A percentile compares a stretch with the other conserved stretches of the same genome.
Conservation (phyloP, 139 green algal species). For the Ettlia oleoabundans region DNA sequence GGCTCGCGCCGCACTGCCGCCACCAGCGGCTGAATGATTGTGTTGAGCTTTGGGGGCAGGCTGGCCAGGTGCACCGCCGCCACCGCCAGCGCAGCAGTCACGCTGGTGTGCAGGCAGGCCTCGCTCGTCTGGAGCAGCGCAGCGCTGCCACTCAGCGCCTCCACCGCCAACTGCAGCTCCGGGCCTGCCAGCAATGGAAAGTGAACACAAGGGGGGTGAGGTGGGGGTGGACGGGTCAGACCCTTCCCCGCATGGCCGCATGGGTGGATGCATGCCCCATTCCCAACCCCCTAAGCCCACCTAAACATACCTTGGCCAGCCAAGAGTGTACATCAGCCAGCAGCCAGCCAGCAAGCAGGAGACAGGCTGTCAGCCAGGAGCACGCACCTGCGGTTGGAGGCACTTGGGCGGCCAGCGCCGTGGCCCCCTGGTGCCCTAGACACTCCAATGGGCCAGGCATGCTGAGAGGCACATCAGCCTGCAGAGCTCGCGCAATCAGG, state of each 20-base stretch:
- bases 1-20: slow-evolving; percentile 75
- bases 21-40: slow-evolving; percentile 94
- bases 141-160: slow-evolving; percentile 15
- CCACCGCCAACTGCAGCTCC: slow-evolving; percentile 15
- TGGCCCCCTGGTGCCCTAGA: slow-evolving; percentile 1
- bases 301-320: too few relatives aligned
- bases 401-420: slow-evolving; percentile 32
- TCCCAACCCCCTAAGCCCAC: too few relatives aligned
- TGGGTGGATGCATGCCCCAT: too few relatives aligned
- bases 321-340: too few relatives aligned
- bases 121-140: slow-evolving; percentile 46
- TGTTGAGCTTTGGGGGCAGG: slow-evolving; percentile 92
- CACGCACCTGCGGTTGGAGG: not conserved
- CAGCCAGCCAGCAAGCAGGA: too few relatives aligned
- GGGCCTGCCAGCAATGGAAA: too few relatives aligned
- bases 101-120: slow-evolving; percentile 59
- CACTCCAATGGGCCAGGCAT: not conserved
- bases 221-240: too few relatives aligned
- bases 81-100: slow-evolving; percentile 63
- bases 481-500: slow-evolving; percentile 34
- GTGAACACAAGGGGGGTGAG: too few relatives aligned
- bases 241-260: too few relatives aligned
- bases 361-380: too few relatives aligned
- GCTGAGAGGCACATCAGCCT: not conserved
- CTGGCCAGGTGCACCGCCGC: slow-evolving; percentile 58